Evolutionary conservation across 2,329 filamentous ascomycete genomes (phyloP).

Genomic region (Cadophora gregata): DNA sequence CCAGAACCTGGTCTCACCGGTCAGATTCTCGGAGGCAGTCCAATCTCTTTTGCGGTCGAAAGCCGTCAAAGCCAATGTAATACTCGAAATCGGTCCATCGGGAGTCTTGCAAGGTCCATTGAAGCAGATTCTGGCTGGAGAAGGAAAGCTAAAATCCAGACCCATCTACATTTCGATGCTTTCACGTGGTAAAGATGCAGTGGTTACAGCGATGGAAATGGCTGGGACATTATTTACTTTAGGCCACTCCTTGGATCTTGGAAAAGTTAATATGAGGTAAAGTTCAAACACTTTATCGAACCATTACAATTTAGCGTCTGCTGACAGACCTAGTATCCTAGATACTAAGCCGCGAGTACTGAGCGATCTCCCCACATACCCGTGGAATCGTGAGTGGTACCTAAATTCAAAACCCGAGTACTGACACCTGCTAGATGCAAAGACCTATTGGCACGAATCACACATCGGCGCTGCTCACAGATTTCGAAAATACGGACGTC

Average conservation of each 20-base stretch:
- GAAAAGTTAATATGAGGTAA: constrained; percentile 4
- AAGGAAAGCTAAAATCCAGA: constrained; percentile 48
- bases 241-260: constrained; percentile 7
- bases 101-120: constrained; percentile 44
- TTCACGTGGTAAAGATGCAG: constrained; percentile 15
- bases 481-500: constrained; percentile 50
- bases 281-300: constrained; percentile 11
- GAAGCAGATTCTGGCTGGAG: constrained; percentile 37
- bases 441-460: constrained; percentile 55
- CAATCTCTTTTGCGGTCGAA: constrained; percentile 9
- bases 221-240: constrained; percentile 15
- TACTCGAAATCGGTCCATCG: constrained; percentile 40
- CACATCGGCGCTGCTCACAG: constrained; percentile 44
- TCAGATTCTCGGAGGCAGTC: constrained; percentile 45
- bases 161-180: constrained; percentile 14
- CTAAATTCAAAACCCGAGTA: constrained; percentile 34
- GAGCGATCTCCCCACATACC: constrained; percentile 54
- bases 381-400: constrained; percentile 58
- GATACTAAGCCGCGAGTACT: constrained; percentile 7
- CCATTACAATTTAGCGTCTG: constrained; percentile 49
- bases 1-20: constrained; percentile 51
- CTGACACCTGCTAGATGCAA: constrained; percentile 10
- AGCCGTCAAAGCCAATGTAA: constrained; percentile 29
- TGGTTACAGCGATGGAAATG: background rate
- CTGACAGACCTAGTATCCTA: constrained; percentile 40